Evolutionary conservation across 2,329 filamentous ascomycete species (phyloP).

Genomic region (Aspergillus ochraceus): DNA sequence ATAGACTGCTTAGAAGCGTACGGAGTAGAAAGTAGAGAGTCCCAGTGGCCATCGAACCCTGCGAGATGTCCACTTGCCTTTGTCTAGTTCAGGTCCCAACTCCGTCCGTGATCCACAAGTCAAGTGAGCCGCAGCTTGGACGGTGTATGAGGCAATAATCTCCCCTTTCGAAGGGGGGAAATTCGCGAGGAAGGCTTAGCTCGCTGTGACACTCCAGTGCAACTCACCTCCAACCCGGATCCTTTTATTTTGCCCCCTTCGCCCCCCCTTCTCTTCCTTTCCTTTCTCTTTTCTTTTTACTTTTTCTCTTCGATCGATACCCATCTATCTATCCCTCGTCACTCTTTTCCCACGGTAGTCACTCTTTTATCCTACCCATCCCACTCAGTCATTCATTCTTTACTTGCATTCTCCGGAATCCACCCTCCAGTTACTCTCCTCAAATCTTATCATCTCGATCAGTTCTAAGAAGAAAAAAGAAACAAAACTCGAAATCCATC

Average conservation of each 20-base stretch:
- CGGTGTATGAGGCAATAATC: slow-evolving; percentile 1
- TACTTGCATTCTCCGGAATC: slow-evolving; percentile 3
- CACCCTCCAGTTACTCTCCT: not conserved
- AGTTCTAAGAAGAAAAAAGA: too few relatives aligned
- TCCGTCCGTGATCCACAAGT: slow-evolving; percentile 3
- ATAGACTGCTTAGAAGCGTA: not conserved
- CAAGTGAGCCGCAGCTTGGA: slow-evolving; percentile 9
- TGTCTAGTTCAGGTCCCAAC: not conserved
- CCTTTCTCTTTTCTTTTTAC: slow-evolving; percentile 14
- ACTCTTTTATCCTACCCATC: slow-evolving; percentile 21
- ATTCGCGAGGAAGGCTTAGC: slow-evolving; percentile 4
- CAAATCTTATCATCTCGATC: slow-evolving; percentile 2
- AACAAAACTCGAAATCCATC: slow-evolving; percentile 6
- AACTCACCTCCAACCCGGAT: not conserved
- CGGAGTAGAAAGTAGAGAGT: not conserved
- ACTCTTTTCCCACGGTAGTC: slow-evolving; percentile 21
- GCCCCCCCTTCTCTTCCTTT: slow-evolving; percentile 13
- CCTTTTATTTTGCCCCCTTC: slow-evolving; percentile 3
- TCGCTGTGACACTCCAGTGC: not conserved
- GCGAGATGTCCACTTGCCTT: not conserved
- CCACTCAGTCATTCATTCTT: slow-evolving; percentile 30
- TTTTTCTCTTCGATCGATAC: slow-evolving; percentile 16
- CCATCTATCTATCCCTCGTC: slow-evolving; percentile 6
- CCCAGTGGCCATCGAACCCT: not conserved
- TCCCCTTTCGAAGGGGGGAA: slow-evolving; percentile 4